Evolutionary conservation across 1,284 basidiomycete species (phyloP), one percentile per base, ranked within the genome.

Genomic region (Porodaedalea pini): DNA sequence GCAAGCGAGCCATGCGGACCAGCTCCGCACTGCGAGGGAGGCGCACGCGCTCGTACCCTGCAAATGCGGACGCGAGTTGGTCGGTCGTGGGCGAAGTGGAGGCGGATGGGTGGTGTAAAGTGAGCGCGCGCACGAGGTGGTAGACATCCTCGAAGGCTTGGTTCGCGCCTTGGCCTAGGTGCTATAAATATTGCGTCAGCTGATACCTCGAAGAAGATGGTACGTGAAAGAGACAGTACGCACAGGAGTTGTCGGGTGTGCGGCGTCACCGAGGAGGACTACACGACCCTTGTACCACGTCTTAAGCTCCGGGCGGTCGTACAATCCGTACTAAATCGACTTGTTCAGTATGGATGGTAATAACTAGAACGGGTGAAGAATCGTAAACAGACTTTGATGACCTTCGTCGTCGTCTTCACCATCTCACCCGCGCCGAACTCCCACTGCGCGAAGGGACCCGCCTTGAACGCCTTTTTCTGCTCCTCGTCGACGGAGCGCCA

Each of bases 91-190:
- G 74, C n/a, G 64, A 15, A 15, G 37, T 41, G 1, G 65, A 63
- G 5, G 45, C 21, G 29, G 64, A 59, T 0, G 72, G 67, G 58
- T 75, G 73, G 63, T 75, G 62, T 50, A 71, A 63, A 21, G 62
- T 51, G 4, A 79, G 69, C 4, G 74, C 67, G 2, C 68, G 68
- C 11, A 71, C 66, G 19, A 79, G 68, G 57, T 72, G 70, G 54
- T 73, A 74, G 43, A 74, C 64, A 62, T 79, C 78, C 59, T 78
- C 76, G 57, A 78, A 72, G 0, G 77, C 73, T 62, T 78, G 77
- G 61, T 78, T 79, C 4, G 78, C 76, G 23, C 77, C 77, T 66
- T 79, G 78, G 1, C 77, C 77, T 17, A 79, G 70, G 62, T 79
- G 77, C 76, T 78, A 52, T 29, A 40, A 36, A 50, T 27, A 3